phyloP scores from a whole-genome alignment of 1,284 basidiomycete species.

The Ustilago tritici region DNA sequence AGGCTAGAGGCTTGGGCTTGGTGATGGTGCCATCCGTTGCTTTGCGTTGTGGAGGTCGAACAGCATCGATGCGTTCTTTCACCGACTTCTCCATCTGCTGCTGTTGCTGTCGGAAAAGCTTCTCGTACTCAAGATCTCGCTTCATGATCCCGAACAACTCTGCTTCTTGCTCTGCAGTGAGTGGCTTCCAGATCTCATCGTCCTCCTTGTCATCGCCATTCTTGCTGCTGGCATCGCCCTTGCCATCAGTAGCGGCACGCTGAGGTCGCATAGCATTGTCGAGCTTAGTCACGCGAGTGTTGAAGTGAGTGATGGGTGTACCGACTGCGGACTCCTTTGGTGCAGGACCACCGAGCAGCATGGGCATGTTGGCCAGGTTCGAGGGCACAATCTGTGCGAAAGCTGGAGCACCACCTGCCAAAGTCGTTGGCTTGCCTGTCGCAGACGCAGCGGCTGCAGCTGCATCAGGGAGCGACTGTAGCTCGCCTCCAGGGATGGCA shows the following conservation, averaged over 20 bases:
- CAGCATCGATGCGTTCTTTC: slow-evolving; percentile 44
- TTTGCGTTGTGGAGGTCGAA: slow-evolving; percentile 48
- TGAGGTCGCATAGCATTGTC: slow-evolving; percentile 70
- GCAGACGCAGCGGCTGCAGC: slow-evolving; percentile 35
- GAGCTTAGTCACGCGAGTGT: slow-evolving; percentile 77
- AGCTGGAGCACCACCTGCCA: slow-evolving; percentile 36
- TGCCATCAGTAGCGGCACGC: slow-evolving; percentile 72
- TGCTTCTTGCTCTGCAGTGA: slow-evolving; percentile 73
- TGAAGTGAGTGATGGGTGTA: slow-evolving; percentile 75
- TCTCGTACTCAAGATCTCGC: slow-evolving; percentile 73
- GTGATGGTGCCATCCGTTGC: slow-evolving; percentile 41
- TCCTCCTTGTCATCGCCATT: slow-evolving; percentile 12
- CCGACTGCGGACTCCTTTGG: slow-evolving; percentile 58
- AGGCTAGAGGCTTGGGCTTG: slow-evolving; percentile 52
- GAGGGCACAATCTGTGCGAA: slow-evolving; percentile 56
- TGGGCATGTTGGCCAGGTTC: slow-evolving; percentile 61
- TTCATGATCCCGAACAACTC: slow-evolving; percentile 74
- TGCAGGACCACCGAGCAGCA: slow-evolving; percentile 69
- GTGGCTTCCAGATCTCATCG: slow-evolving; percentile 63
- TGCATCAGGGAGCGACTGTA: slow-evolving; percentile 29
- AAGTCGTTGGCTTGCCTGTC: slow-evolving; percentile 51
- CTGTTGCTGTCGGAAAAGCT: slow-evolving; percentile 64
- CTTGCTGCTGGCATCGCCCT: slow-evolving; percentile 10
- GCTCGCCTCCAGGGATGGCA: slow-evolving; percentile 14
- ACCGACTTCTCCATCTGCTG: slow-evolving; percentile 53